Evolutionary conservation across 345 rosid genomes (phyloP), one percentile per base, ranked within the genome.

Genomic region (Stellera chamaejasme): DNA sequence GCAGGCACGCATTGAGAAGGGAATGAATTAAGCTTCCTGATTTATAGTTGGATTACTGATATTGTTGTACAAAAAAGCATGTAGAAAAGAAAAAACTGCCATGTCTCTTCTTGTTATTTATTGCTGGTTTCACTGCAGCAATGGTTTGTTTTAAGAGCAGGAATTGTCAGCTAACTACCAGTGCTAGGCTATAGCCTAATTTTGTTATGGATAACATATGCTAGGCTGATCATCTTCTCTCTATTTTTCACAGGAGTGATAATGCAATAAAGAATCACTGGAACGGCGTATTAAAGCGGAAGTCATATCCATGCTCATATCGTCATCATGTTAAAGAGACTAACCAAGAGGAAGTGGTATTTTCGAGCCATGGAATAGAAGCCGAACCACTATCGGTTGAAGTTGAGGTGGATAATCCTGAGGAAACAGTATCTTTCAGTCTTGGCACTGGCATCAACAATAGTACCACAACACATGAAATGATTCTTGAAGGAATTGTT

Each of bases 211-310:
- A 32, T 7, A 32, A 7, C 39, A 32, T 32, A 32, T 4, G 39
- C 39, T 32, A 3, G 39, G 39, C 5, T 58, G 45, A n/a, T 47
- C 42, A 48, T 27, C 11, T 44, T 19, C 3, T 13, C 54, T 39
- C 53, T 39, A 55, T n/a, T 39, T 59, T 63, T 15, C 26, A 27
- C 72, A 81, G 87, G 77, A 75, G 79, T 25, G 72, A 71, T 59
- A 81, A 78, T 57, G 73, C 83, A 23, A 78, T 75, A 42, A 81
- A 78, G 58, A 81, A 81, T 46, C 86, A 78, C 55, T 81, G 83
- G 83, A 81, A 81, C 47, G 63, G 77, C 54, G 61, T 75, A 11
- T 41, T 78, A 71, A 78, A 73, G 75, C 75, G 71, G 71, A 81
- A 75, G 43, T 48, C 68, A 51, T 74, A 64, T 52, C 62, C 64